Conservation (phyloP, 192 early-diverging fungal genomes). For the Backusella morwellensis region DNA sequence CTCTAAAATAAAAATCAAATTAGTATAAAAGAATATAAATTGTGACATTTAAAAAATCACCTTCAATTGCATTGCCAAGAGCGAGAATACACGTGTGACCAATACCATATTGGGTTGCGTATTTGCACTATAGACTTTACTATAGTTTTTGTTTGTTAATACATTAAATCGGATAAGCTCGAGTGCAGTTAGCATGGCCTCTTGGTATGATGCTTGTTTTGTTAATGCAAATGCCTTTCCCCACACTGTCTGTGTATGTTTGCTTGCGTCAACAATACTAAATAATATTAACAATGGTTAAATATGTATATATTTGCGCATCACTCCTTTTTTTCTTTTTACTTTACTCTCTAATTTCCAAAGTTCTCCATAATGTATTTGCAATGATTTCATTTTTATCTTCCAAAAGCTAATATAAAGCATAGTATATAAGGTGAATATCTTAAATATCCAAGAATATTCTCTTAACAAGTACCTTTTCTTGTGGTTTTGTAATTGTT, state of each 20-base stretch:
- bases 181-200: constrained; percentile 51
- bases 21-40: not conserved
- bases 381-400: constrained; percentile 42
- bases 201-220: constrained; percentile 23
- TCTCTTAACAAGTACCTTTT: not conserved
- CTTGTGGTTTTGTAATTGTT: constrained; percentile 26
- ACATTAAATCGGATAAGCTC: constrained; percentile 50
- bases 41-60: constrained; percentile 17
- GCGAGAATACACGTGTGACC: constrained; percentile 49
- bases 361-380: constrained; percentile 39
- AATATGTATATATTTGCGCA: too few relatives aligned
- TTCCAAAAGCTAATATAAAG: constrained; percentile 15
- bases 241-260: constrained; percentile 42
- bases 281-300: too few relatives aligned
- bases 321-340: not conserved
- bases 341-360: constrained; percentile 42
- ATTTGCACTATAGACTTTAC: constrained; percentile 35
- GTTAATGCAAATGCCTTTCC: constrained; percentile 30
- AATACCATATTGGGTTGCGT: constrained; percentile 35
- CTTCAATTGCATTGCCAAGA: constrained; percentile 57
- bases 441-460: not conserved
- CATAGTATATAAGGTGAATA: not conserved
- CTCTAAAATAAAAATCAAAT: constrained; percentile 31
- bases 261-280: constrained; percentile 34
- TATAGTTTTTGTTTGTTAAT: constrained; percentile 46